Base-by-base conservation (phyloP, 306 rosid species). In the Rubus idaeus region DNA sequence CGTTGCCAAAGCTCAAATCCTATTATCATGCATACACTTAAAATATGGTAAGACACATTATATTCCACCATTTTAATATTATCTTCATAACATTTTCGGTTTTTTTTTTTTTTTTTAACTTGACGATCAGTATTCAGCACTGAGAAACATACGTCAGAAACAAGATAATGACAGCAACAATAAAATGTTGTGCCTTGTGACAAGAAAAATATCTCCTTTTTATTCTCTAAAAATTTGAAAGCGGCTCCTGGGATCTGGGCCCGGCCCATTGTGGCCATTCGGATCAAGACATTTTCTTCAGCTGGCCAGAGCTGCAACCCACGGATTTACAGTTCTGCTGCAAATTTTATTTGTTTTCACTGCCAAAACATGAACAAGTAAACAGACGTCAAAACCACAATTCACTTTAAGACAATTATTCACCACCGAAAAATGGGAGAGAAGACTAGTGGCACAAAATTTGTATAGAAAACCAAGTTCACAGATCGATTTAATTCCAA, bases 151-250 rank as follows among this genome's bases (percentile, higher is more conserved):
- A 10, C 42, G n/a, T 61, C 5, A 6, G 67, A 61, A 61, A 30
- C 67, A 61, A 61, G 42, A 35, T 10, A 30, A 5, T 14, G 67
- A 30, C 42, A 11, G 23, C 66, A 30, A 13, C n/a, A 2, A 61
- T 35, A 13, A 61, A 61, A 30, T 30, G 44, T 35, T 0, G 14
- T 0, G 14, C 2, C 12, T 45, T 50, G 55, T 6, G 23, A 35
- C 26, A 18, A 64, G 12, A 39, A 8, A 64, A 4, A 37, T 2
- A 35, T 62, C 69, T 14, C 8, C 18, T 6, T 64, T 37, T 63
- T 63, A 39, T 64, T 40, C 10, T 71, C 75, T 71, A 40, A 56
- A 30, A n/a, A 74, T 26, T 9, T 17, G 44, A 60, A 14, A 69
- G 44, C 58, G 35, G 35, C 35, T 30, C 35, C 35, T 30, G 35